These are phyloP conservation scores for Rhodotorula babjevae DNA, from an alignment of 768 basidiomycete genomes.

Conservation along the genomic window DNA sequence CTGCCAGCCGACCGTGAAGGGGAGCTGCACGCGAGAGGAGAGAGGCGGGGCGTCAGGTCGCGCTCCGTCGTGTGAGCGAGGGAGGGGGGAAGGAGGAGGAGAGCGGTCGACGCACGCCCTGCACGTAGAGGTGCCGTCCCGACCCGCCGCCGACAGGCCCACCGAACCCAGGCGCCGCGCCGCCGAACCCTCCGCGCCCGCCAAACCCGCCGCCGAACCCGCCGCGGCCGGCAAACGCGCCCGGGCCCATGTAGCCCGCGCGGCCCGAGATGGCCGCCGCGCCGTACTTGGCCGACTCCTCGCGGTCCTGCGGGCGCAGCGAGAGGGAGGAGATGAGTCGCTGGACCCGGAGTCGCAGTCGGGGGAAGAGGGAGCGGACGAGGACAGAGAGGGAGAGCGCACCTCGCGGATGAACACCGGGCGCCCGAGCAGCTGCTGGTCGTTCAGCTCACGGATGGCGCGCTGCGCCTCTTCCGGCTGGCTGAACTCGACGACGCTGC, in stretches of 20 bases:
- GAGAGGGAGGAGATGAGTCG: not conserved
- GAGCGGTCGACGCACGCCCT: constrained; percentile 30
- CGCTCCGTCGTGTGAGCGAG: constrained; percentile 4
- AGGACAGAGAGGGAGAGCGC: constrained; percentile 32
- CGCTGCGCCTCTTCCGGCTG: constrained; percentile 83
- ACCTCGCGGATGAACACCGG: constrained; percentile 97
- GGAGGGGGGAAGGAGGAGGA: constrained; percentile 5
- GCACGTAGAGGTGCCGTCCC: constrained; percentile 28
- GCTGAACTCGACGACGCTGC: constrained; percentile 89
- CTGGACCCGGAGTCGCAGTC: not conserved
- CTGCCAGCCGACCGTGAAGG: constrained; percentile 98
- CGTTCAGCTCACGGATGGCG: constrained; percentile 83
- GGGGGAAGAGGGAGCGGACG: not conserved
- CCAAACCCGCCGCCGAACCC: constrained; percentile 34
- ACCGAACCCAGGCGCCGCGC: constrained; percentile 20
- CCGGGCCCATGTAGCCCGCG: constrained; percentile 40
- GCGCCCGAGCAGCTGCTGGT: constrained; percentile 81
- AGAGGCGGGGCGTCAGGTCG: not conserved
- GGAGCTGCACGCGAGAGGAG: constrained; percentile 56
- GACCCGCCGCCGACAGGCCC: constrained; percentile 9
- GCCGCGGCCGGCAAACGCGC: constrained; percentile 27
- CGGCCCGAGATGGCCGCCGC: constrained; percentile 84
- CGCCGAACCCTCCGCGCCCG: constrained; percentile 29
- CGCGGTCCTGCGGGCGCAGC: constrained; percentile 87
- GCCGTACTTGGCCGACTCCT: constrained; percentile 91